phyloP scores from a whole-genome alignment of 2,329 filamentous ascomycete genomes.

The Paracorniculantispora psalliotae region DNA sequence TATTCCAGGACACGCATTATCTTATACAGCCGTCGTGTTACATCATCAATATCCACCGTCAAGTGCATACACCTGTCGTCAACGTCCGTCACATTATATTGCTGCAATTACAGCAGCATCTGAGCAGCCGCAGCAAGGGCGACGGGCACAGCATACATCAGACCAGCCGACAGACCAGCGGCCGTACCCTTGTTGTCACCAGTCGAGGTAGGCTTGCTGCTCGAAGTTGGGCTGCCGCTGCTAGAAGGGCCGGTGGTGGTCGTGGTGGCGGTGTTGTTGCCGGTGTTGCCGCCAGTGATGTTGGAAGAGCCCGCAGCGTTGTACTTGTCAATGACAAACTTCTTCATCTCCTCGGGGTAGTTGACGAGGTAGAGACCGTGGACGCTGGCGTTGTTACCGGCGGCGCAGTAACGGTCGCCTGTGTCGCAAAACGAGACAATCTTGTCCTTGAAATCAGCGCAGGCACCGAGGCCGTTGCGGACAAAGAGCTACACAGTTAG shows the following conservation, averaged over 20 bases:
- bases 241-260: conserved; percentile 12
- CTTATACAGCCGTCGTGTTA: not conserved
- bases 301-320: not conserved
- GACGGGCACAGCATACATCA: conserved; percentile 5
- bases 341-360: conserved; percentile 30
- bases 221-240: not conserved
- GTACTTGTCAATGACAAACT: conserved; percentile 32
- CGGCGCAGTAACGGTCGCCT: conserved; percentile 37
- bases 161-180: not conserved
- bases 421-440: conserved; percentile 38
- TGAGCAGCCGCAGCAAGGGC: conserved; percentile 4
- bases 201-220: not conserved
- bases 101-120: conserved; percentile 10
- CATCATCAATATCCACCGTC: no score
- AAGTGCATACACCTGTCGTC: no score
- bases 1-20: no score
- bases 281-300: conserved; percentile 8
- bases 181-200: conserved; percentile 4
- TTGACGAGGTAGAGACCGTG: conserved; percentile 32
- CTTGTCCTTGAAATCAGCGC: conserved; percentile 31
- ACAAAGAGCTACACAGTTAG: conserved; percentile 29
- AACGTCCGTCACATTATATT: not conserved
- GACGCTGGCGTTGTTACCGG: conserved; percentile 23
- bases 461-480: conserved; percentile 30
- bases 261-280: conserved; percentile 9